phyloP scores from a whole-genome alignment of 192 early-diverging fungal species.

The Backusella westeae region DNA sequence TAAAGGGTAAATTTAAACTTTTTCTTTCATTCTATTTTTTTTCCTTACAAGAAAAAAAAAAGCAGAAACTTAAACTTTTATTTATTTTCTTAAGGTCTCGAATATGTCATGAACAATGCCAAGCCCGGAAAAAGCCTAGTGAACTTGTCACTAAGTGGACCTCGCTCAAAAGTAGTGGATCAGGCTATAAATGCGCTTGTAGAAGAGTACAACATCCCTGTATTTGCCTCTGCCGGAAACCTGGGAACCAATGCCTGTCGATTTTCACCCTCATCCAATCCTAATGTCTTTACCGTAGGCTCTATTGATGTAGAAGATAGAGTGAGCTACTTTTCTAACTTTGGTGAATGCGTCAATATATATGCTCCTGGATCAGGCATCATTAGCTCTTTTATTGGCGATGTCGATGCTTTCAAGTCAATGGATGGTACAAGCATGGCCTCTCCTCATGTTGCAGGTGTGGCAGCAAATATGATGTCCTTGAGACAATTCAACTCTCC shows the following conservation, averaged over 20 bases:
- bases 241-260: constrained; percentile 53
- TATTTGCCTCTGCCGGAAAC: constrained; percentile 66
- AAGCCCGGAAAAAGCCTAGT: constrained; percentile 41
- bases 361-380: constrained; percentile 62
- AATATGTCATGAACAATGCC: constrained; percentile 23
- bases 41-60: neutral
- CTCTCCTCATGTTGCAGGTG: constrained; percentile 46
- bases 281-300: constrained; percentile 44
- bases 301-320: constrained; percentile 40
- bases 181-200: constrained; percentile 36
- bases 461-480: constrained; percentile 42
- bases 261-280: constrained; percentile 45
- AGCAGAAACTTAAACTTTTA: neutral
- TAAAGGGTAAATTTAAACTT: constrained; percentile 41
- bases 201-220: constrained; percentile 35
- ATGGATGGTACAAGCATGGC: constrained; percentile 57
- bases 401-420: constrained; percentile 17
- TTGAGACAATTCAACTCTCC: constrained; percentile 20
- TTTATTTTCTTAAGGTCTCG: constrained; percentile 12
- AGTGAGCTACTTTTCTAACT: constrained; percentile 47
- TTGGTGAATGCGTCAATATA: constrained; percentile 58
- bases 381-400: constrained; percentile 36
- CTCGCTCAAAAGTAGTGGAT: constrained; percentile 42
- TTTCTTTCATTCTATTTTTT: too few species aligned
- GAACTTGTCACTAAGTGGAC: constrained; percentile 64